Conservation (phyloP, 495 filamentous ascomycete species). For the Tuber umbilicatum region DNA sequence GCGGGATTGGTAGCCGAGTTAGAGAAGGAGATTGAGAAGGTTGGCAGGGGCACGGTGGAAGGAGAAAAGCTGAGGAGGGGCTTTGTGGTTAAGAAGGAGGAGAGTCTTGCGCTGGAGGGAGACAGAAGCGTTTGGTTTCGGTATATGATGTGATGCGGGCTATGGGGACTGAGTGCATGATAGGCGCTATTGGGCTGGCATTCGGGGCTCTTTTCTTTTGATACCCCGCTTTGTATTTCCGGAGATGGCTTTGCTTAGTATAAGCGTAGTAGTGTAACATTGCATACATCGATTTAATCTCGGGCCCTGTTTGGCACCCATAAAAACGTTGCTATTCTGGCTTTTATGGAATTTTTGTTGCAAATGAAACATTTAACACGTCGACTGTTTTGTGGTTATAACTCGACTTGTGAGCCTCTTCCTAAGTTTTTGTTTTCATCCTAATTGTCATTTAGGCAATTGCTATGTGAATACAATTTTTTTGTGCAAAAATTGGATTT, state of each 20-base stretch:
- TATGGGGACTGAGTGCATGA: background rate
- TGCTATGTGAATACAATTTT: too few relatives aligned
- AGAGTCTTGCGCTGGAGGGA: conserved; percentile 32
- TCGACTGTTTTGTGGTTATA: too few relatives aligned
- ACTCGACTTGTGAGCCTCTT: too few relatives aligned
- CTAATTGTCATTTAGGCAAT: too few relatives aligned
- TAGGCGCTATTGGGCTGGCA: background rate
- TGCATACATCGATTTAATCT: background rate
- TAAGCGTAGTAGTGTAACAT: background rate
- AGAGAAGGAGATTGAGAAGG: conserved; percentile 21
- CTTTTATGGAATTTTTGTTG: too few relatives aligned
- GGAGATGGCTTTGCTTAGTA: background rate
- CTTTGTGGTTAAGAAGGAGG: conserved; percentile 37
- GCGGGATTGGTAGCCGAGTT: conserved; percentile 9
- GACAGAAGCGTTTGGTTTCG: conserved; percentile 38
- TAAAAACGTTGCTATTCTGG: too few relatives aligned
- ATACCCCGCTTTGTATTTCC: background rate
- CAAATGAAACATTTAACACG: too few relatives aligned
- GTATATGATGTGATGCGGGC: conserved; percentile 24
- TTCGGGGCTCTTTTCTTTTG: background rate
- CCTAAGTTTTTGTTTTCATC: too few relatives aligned
- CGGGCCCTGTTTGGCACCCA: too few relatives aligned
- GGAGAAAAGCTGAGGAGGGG: conserved; percentile 19
- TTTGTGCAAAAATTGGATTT: too few relatives aligned
- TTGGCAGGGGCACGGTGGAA: conserved; percentile 1